A percentile compares a stretch with the other conserved stretches of the same genome.
These are phyloP conservation scores for Yamadazyma blattariae DNA, from an alignment of 1,139 yeast genomes.

Conservation along the genomic window DNA sequence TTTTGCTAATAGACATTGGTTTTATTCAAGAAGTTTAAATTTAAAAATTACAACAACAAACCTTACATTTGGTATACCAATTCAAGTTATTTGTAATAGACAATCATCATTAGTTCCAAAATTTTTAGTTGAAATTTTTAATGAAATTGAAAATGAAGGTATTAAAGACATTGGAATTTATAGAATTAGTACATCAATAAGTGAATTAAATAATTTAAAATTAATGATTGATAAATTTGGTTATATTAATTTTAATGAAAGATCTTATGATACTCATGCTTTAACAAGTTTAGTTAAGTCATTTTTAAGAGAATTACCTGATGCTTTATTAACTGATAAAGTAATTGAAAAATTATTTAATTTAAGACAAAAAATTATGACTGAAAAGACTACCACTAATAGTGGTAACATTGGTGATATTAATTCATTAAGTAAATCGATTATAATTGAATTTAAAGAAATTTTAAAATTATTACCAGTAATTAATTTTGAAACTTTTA, in stretches of 20 bases:
- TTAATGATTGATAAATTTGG: conserved; percentile 73
- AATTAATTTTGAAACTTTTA: conserved; percentile 65
- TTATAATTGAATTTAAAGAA: conserved; percentile 36
- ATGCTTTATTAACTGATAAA: conserved; percentile 66
- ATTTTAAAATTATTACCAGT: conserved; percentile 56
- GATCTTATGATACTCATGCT: conserved; percentile 81
- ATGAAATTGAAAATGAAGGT: conserved; percentile 79
- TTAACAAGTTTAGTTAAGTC: conserved; percentile 88
- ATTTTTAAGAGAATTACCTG: conserved; percentile 84
- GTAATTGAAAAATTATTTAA: conserved; percentile 50
- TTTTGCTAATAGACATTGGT: conserved; percentile 57
- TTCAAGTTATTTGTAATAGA: conserved; percentile 69
- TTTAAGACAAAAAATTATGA: conserved; percentile 23
- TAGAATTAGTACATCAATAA: conserved; percentile 86
- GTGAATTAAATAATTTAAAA: conserved; percentile 70
- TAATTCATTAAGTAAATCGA: conserved; percentile 7
- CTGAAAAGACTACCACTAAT: not conserved
- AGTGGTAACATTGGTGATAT: too few species aligned
- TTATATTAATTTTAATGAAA: conserved; percentile 53
- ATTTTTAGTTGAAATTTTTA: conserved; percentile 61
- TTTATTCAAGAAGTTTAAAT: conserved; percentile 42
- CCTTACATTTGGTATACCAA: conserved; percentile 85
- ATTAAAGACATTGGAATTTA: conserved; percentile 89
- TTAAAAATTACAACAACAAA: conserved; percentile 24
- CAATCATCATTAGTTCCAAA: conserved; percentile 63